Percentiles rank a stretch among this genome's conserved stretches.
Evolutionary conservation across 2,329 filamentous ascomycete species (phyloP).

Genomic region (Exophiala spinifera): DNA sequence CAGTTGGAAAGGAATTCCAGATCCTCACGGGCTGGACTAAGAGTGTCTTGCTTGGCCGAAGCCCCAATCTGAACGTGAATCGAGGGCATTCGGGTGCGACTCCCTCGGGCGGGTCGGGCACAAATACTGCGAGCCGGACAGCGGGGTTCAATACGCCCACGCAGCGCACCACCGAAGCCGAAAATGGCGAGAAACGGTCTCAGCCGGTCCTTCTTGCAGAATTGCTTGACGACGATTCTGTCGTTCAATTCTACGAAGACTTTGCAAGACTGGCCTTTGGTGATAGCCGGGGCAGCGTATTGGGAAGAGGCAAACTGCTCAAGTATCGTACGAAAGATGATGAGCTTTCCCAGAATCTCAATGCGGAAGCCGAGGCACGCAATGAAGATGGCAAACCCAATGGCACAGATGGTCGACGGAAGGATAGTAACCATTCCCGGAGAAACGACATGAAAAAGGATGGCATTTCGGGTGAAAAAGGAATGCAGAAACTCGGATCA

Average conservation of each 20-base stretch:
- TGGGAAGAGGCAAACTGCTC: conserved; percentile 77
- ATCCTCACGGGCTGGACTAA: conserved; percentile 92
- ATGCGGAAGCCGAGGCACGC: conserved; percentile 36
- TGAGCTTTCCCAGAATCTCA: conserved; percentile 26
- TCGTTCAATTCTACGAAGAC: conserved; percentile 93
- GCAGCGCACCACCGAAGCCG: conserved; percentile 13
- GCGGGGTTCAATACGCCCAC: conserved; percentile 49
- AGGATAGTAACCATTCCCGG: conserved; percentile 14
- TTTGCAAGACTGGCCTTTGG: conserved; percentile 91
- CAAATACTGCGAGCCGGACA: conserved; percentile 37
- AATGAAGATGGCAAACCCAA: conserved; percentile 45
- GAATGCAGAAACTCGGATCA: conserved; percentile 73
- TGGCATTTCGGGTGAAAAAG: conserved; percentile 53
- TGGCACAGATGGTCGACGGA: conserved; percentile 26
- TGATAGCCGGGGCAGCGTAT: conserved; percentile 80
- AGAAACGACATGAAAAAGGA: conserved; percentile 37
- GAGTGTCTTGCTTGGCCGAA: conserved; percentile 81
- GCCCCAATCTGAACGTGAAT: conserved; percentile 84
- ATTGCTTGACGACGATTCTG: conserved; percentile 86
- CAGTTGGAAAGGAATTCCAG: conserved; percentile 95
- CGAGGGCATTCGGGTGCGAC: conserved; percentile 49
- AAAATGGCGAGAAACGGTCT: conserved; percentile 43
- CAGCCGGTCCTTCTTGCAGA: conserved; percentile 89
- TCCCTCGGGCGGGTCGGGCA: conserved; percentile 38
- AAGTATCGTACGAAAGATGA: conserved; percentile 79